These are phyloP conservation scores for Plasmodium falciparum DNA, from an alignment of 169 alveolate species.

Conservation along the genomic window DNA sequence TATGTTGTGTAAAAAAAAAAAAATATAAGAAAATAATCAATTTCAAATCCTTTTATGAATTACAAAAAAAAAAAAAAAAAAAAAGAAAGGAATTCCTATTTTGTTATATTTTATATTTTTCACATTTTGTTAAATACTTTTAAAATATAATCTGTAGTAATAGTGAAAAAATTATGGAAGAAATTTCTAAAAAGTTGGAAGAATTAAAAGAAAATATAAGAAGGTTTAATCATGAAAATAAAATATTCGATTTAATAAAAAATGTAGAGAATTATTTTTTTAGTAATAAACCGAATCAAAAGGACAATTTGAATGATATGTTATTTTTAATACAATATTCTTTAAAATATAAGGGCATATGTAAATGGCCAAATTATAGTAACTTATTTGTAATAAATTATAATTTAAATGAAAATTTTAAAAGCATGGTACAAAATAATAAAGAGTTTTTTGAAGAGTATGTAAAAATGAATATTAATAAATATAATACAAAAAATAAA, in stretches of 20 bases:
- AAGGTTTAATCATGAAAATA: slow-evolving; percentile 9
- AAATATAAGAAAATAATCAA: too few species aligned
- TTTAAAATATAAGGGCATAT: slow-evolving; percentile 48
- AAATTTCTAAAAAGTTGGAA: slow-evolving; percentile 46
- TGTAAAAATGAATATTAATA: slow-evolving; percentile 10
- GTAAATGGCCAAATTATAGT: slow-evolving; percentile 73
- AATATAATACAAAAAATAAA: neutral
- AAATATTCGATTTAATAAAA: slow-evolving; percentile 24
- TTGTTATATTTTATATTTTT: neutral
- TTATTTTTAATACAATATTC: slow-evolving; percentile 70
- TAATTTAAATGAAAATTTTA: slow-evolving; percentile 67
- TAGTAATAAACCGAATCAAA: slow-evolving; percentile 24
- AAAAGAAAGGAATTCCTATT: neutral
- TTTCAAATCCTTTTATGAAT: too few species aligned
- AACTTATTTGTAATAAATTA: slow-evolving; percentile 60
- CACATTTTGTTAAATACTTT: neutral
- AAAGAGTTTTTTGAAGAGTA: slow-evolving; percentile 27
- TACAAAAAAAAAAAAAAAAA: neutral
- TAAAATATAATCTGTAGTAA: too few species aligned
- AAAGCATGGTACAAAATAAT: slow-evolving; percentile 35
- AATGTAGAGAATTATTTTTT: slow-evolving; percentile 17
- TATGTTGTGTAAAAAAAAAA: too few species aligned
- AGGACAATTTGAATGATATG: slow-evolving; percentile 48
- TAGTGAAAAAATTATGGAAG: slow-evolving; percentile 36
- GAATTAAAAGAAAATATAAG: slow-evolving; percentile 29